A percentile compares a stretch with the other conserved stretches of the same genome.
phyloP scores from a whole-genome alignment of 176 grass and related monocot genomes.

The Rhynchospora tenuis region DNA sequence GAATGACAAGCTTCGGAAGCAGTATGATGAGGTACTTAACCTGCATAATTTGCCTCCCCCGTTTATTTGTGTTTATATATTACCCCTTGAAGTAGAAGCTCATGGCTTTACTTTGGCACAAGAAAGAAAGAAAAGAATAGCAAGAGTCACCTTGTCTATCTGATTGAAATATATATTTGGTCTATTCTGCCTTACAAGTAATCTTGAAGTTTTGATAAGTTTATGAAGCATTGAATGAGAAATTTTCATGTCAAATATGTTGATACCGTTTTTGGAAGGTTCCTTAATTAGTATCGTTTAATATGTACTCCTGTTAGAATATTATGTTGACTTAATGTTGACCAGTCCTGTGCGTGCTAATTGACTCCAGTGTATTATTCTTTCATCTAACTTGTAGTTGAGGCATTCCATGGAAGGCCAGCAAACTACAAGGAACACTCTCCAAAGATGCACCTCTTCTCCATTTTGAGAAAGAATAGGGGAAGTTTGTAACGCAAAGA shows the following conservation, averaged over 20 bases:
- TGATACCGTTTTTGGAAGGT: not conserved
- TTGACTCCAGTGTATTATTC: not conserved
- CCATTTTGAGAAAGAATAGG: conserved; percentile 24
- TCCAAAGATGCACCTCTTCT: conserved; percentile 23
- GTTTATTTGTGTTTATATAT: not conserved
- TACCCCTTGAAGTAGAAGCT: not conserved
- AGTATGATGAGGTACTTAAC: conserved; percentile 10
- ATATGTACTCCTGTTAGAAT: not conserved
- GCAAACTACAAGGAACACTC: conserved; percentile 5
- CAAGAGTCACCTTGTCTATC: not conserved
- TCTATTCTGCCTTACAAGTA: not conserved
- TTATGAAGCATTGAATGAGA: not conserved
- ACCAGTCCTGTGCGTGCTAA: not conserved
- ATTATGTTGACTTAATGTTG: not conserved
- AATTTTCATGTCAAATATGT: not conserved
- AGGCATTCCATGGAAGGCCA: conserved; percentile 4
- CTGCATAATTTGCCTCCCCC: not conserved
- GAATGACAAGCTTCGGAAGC: conserved; percentile 16
- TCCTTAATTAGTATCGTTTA: no score
- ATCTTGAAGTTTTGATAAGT: not conserved
- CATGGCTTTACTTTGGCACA: no score
- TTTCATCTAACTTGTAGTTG: conserved; percentile 15
- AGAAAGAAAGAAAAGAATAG: no score
- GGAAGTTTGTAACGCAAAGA: not conserved
- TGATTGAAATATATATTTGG: not conserved